phyloP scores from a whole-genome alignment of 345 rosid genomes.

The Physaria fendleri region DNA sequence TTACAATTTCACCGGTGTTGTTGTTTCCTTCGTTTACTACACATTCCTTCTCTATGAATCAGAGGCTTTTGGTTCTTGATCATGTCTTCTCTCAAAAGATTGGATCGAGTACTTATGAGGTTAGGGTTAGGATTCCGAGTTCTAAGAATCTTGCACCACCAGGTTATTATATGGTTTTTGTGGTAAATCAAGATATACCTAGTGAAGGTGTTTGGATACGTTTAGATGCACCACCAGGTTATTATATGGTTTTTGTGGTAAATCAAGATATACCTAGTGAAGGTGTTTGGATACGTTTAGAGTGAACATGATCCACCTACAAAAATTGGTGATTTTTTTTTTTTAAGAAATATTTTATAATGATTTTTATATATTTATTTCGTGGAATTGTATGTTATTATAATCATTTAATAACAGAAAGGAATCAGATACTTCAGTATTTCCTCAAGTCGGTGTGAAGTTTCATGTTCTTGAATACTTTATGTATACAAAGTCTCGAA shows the following conservation, averaged over 20 bases:
- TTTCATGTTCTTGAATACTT: conserved; percentile 6
- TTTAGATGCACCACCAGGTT: conserved; percentile 72
- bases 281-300: conserved; percentile 63
- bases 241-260: conserved; percentile 60
- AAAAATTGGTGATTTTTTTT: not conserved
- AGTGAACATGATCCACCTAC: no score
- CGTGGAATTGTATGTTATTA: not conserved
- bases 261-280: conserved; percentile 62
- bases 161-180: conserved; percentile 65
- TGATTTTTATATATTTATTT: not conserved
- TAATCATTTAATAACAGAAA: not conserved
- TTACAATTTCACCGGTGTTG: conserved; percentile 51
- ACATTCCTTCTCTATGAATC: conserved; percentile 60
- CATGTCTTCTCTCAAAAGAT: not conserved
- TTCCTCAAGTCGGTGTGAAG: not conserved
- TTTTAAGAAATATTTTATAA: not conserved
- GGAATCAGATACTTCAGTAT: conserved; percentile 21
- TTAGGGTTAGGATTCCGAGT: conserved; percentile 38
- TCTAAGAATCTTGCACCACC: conserved; percentile 53
- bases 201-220: conserved; percentile 70
- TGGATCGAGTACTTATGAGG: conserved; percentile 17
- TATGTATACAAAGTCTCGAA: not conserved
- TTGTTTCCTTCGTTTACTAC: conserved; percentile 52
- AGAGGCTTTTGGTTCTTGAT: conserved; percentile 50
- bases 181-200: conserved; percentile 61